Evolutionary conservation across 371 early-diverging fungal genomes (phyloP).

Genomic region (Batkoa obscura): DNA sequence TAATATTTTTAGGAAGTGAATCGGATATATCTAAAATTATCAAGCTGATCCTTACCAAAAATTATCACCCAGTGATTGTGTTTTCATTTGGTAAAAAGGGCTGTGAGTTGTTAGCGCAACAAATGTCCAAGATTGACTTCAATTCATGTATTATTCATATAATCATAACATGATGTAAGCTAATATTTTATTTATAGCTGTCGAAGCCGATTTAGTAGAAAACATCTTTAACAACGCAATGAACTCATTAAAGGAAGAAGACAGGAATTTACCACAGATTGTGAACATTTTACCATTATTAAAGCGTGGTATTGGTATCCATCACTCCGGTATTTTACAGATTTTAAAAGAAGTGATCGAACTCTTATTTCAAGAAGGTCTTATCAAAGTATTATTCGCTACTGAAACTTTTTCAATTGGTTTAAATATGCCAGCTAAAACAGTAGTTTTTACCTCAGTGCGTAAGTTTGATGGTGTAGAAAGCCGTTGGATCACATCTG

Average conservation of each 20-base stretch:
- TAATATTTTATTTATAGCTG: neutral
- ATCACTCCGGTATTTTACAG: conserved; percentile 98
- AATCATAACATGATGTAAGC: neutral
- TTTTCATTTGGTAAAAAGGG: conserved; percentile 96
- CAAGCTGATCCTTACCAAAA: conserved; percentile 81
- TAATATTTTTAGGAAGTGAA: conserved; percentile 16
- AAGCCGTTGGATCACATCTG: conserved; percentile 75
- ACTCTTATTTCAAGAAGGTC: conserved; percentile 97
- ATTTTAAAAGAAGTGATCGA: conserved; percentile 99
- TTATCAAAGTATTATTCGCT: conserved; percentile 98
- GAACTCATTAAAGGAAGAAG: conserved; percentile 74
- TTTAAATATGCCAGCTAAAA: conserved; percentile 99
- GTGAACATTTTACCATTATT: conserved; percentile 86
- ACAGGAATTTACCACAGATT: conserved; percentile 89
- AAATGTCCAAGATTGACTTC: conserved; percentile 86
- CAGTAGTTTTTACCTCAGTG: conserved; percentile 95
- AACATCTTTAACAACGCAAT: conserved; percentile 91
- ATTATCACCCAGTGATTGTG: conserved; percentile 97
- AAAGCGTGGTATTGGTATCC: conserved; percentile 96
- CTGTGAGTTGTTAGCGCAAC: conserved; percentile 87
- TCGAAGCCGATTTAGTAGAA: conserved; percentile 75
- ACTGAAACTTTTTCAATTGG: conserved; percentile 99
- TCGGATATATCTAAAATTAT: conserved; percentile 87
- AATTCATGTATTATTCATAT: conserved; percentile 34
- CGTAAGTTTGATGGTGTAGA: conserved; percentile 95